Conservation (phyloP, 306 rosid species). For the Quercus cerris region DNA sequence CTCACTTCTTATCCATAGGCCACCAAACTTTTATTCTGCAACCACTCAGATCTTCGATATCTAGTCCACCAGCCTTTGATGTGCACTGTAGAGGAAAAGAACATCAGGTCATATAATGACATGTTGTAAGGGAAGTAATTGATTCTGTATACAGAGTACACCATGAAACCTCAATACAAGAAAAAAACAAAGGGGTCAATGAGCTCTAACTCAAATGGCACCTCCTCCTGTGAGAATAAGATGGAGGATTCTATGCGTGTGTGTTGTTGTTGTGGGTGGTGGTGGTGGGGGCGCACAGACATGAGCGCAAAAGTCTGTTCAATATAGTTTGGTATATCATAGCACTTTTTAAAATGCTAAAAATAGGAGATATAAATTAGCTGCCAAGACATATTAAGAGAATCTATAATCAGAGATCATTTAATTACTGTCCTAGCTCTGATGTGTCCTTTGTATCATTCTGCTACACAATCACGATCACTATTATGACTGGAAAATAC, state of each 20-base stretch:
- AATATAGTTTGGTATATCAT: neutral
- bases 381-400: no score
- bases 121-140: constrained; percentile 1
- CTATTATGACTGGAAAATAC: neutral
- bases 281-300: no score
- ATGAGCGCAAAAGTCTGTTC: neutral
- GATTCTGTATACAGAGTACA: neutral
- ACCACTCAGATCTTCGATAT: constrained; percentile 80
- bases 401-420: no score
- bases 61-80: constrained; percentile 56
- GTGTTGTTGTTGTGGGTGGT: no score
- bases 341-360: neutral
- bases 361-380: neutral
- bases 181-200: neutral
- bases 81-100: constrained; percentile 48
- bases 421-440: neutral
- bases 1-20: constrained; percentile 92
- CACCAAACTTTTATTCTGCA: constrained; percentile 99
- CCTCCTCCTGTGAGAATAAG: neutral
- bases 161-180: neutral
- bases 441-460: neutral
- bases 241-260: neutral
- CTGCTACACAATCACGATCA: neutral
- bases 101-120: constrained; percentile 24
- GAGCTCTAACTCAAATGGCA: neutral